Conservation (phyloP, 805 yeast species). For the Clavispora fructus region DNA sequence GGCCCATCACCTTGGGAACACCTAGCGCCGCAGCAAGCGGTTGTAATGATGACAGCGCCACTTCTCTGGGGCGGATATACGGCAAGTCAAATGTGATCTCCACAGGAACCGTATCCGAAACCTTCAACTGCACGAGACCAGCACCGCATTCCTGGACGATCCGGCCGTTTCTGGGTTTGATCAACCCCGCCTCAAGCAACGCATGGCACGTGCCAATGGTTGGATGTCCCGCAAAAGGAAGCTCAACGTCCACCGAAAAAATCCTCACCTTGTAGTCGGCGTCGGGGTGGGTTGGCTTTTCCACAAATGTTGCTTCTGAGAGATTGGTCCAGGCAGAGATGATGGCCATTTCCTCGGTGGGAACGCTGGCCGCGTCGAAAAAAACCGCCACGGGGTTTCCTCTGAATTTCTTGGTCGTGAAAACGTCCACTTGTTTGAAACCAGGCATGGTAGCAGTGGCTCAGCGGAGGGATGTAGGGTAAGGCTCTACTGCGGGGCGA, state of each 20-base stretch:
- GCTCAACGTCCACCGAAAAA: slow-evolving; percentile 41
- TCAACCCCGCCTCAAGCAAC: slow-evolving; percentile 32
- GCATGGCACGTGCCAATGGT: slow-evolving; percentile 51
- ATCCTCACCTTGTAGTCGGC: slow-evolving; percentile 49
- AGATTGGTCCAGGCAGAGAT: slow-evolving; percentile 58
- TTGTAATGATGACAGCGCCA: neutral
- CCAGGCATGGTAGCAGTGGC: slow-evolving; percentile 4
- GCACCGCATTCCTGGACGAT: slow-evolving; percentile 42
- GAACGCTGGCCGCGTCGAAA: slow-evolving; percentile 34
- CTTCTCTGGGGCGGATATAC: slow-evolving; percentile 7
- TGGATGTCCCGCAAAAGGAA: slow-evolving; percentile 66
- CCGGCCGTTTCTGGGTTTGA: slow-evolving; percentile 20
- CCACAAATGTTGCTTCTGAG: slow-evolving; percentile 53
- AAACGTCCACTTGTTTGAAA: slow-evolving; percentile 40
- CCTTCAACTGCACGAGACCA: slow-evolving; percentile 35
- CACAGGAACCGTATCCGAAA: slow-evolving; percentile 10
- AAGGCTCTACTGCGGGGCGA: too few species aligned
- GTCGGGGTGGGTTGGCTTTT: slow-evolving; percentile 29
- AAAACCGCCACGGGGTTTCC: slow-evolving; percentile 58
- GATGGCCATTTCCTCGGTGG: slow-evolving; percentile 37
- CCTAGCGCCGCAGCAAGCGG: slow-evolving; percentile 5
- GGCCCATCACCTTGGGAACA: slow-evolving; percentile 12
- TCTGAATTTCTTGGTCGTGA: slow-evolving; percentile 31
- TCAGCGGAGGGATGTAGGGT: too few species aligned
- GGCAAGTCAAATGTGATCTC: slow-evolving; percentile 27